Base-by-base conservation (phyloP, 2,329 filamentous ascomycete genomes). In the Diaporthe vaccinii region DNA sequence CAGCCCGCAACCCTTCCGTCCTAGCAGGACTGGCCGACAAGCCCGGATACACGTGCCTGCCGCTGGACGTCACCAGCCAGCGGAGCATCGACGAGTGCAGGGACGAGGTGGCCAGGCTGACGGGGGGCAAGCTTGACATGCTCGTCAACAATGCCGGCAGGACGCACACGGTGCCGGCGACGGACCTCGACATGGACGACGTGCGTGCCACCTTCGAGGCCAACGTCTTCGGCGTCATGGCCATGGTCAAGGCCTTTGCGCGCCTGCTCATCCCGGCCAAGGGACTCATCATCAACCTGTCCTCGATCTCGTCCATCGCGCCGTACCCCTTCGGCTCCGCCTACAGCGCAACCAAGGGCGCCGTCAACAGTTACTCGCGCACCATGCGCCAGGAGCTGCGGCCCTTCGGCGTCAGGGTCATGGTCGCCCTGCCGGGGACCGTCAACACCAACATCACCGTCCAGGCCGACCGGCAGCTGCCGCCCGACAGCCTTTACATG, bases 181-280 rank as follows among this genome's bases (percentile, higher is more conserved):
- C 74, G 7, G 76, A 77, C 79, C 85, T 89, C 61, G 85, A 88
- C 69, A 79, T 90, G 10, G 84, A 87, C 71, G 88, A 89, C 68
- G 87, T 89, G 6, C 88, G 89, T 75, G 80, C 83, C 75, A 89
- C 87, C 2, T 91, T 89, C 72, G 89, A 91, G 80, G 87, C 88
- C 77, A 91, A 91, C 78, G 88, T 91, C 55, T 90, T 91, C 76
- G 87, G 87, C 57, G 85, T 88, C 78, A 90, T 91, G 88, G 85
- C 87, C 79, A 89, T 89, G 84, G 86, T 86, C 71, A 84, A 89
- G 78, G 83, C 85, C 41, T 91, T 91, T 78, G 81, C 85, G 15
- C 83, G 84, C 72, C 84, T 87, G 58, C 85, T 91, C 34, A 88
- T 90, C 68, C 81, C 85, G 22, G 83, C 88, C 0, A 84, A 84